Percentiles rank a stretch among this genome's conserved stretches.
phyloP scores from a whole-genome alignment of 805 yeast species.

The Candida fluviatilis region DNA sequence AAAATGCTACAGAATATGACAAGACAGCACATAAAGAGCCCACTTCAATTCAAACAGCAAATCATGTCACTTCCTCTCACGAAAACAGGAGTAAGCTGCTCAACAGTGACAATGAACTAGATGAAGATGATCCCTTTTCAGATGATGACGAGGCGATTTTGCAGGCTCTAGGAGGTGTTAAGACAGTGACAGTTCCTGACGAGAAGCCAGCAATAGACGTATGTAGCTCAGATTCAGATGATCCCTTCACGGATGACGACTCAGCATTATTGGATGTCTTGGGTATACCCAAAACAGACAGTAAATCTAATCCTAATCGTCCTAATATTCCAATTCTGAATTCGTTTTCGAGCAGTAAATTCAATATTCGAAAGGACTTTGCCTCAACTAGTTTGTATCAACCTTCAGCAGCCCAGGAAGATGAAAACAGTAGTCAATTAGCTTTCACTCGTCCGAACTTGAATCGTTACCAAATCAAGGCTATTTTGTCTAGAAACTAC shows the following conservation, averaged over 20 bases:
- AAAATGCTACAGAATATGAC: no score
- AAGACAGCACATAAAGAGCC: background rate
- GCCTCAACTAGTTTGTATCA: background rate
- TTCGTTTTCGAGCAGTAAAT: constrained; percentile 6
- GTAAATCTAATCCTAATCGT: background rate
- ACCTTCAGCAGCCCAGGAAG: background rate
- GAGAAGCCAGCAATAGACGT: background rate
- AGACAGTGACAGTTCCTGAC: background rate
- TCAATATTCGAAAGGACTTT: constrained; percentile 1
- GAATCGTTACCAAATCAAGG: constrained; percentile 43
- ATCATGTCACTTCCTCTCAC: no score
- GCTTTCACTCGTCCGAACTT: constrained; percentile 46
- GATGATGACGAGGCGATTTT: constrained; percentile 24
- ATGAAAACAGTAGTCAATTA: constrained; percentile 11
- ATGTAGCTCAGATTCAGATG: constrained; percentile 8
- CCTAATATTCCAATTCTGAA: constrained; percentile 3
- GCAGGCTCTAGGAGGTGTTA: constrained; percentile 8
- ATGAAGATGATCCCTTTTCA: constrained; percentile 21
- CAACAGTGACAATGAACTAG: constrained; percentile 2
- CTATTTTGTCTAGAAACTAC: constrained; percentile 27
- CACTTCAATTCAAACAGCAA: background rate
- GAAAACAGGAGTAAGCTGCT: background rate
- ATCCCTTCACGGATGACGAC: constrained; percentile 20
- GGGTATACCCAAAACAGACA: constrained; percentile 5
- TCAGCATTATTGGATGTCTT: constrained; percentile 8